Conservation (phyloP, 805 yeast species). For the Ogataea trehaloabstinens region DNA sequence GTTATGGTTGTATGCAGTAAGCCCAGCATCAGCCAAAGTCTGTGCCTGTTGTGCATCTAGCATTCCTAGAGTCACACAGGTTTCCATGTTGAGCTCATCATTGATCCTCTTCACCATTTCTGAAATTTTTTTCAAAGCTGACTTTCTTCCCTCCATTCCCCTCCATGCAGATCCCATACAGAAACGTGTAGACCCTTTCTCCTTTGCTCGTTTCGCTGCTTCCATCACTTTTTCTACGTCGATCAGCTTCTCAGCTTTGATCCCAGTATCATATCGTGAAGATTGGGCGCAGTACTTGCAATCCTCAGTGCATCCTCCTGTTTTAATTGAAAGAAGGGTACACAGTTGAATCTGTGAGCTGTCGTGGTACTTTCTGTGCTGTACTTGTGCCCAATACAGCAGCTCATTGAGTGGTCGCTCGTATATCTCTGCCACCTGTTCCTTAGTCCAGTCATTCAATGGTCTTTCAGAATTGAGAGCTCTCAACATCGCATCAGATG, state of each 20-base stretch:
- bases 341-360: constrained; percentile 72
- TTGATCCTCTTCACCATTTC: constrained; percentile 66
- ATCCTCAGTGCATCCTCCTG: constrained; percentile 82
- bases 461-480: background rate
- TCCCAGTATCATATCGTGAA: constrained; percentile 62
- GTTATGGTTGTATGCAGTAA: constrained; percentile 81
- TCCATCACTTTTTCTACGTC: constrained; percentile 58
- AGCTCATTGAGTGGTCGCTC: constrained; percentile 65
- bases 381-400: constrained; percentile 56
- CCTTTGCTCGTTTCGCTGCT: constrained; percentile 64
- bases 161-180: constrained; percentile 91
- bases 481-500: no score
- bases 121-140: constrained; percentile 58
- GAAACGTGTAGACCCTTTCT: constrained; percentile 72
- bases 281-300: constrained; percentile 83
- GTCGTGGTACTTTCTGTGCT: constrained; percentile 66
- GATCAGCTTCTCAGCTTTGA: constrained; percentile 66
- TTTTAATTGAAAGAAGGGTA: constrained; percentile 69
- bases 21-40: constrained; percentile 60
- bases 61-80: constrained; percentile 83
- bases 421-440: constrained; percentile 59
- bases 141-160: constrained; percentile 76
- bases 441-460: constrained; percentile 52
- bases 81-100: constrained; percentile 61
- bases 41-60: constrained; percentile 61